Evolutionary conservation across 2,329 filamentous ascomycete genomes (phyloP).

Genomic region (Elsinoe australis): DNA sequence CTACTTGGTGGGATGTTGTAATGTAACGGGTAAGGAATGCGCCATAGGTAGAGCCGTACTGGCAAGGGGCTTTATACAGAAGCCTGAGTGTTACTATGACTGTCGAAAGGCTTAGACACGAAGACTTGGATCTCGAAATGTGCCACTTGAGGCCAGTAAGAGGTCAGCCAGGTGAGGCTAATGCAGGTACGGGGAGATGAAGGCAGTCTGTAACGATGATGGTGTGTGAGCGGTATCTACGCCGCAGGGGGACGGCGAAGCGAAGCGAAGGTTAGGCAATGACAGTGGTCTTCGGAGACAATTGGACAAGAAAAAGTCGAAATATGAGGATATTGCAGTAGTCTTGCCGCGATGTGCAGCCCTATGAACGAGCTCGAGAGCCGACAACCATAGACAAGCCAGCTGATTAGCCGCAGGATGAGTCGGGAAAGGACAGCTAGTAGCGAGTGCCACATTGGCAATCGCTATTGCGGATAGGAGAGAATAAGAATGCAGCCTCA

Average conservation of each 20-base stretch:
- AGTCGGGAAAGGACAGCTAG: not conserved
- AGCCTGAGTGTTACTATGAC: not conserved
- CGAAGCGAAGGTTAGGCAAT: constrained; percentile 8
- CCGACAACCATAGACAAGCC: constrained; percentile 4
- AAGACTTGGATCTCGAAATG: not conserved
- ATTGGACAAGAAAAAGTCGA: constrained; percentile 8
- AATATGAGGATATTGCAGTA: not conserved
- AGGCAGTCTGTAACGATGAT: constrained; percentile 4
- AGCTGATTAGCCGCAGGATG: constrained; percentile 8
- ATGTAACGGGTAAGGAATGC: not conserved
- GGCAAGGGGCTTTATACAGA: not conserved
- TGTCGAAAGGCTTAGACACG: not conserved
- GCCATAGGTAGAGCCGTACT: not conserved
- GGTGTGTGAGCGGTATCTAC: not conserved
- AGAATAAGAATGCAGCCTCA: not conserved
- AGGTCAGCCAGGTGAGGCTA: not conserved
- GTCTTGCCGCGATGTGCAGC: constrained; percentile 1
- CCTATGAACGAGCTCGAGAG: not conserved
- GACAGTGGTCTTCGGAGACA: not conserved
- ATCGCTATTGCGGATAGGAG: too few relatives aligned
- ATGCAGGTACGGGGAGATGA: not conserved
- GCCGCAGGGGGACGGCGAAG: not conserved
- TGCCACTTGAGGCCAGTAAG: not conserved
- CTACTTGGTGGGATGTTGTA: not conserved
- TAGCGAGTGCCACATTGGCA: too few relatives aligned